phyloP scores from a whole-genome alignment of 2,329 filamentous ascomycete genomes.

The Fusarium staphyleae region DNA sequence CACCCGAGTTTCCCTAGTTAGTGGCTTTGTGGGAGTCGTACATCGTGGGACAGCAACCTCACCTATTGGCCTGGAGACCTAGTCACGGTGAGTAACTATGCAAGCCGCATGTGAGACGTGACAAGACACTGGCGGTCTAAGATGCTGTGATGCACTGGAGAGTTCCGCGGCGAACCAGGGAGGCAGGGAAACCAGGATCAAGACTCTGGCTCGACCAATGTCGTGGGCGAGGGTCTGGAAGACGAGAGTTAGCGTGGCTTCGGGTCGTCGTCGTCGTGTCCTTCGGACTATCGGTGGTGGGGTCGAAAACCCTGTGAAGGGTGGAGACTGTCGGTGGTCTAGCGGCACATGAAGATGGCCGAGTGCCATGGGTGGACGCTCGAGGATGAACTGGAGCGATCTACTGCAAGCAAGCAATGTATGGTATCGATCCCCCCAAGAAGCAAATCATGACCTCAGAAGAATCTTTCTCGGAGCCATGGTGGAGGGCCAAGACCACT shows the following conservation, averaged over 20 bases:
- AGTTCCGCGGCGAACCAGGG: conserved; percentile 10
- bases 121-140: conserved; percentile 7
- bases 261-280: conserved; percentile 42
- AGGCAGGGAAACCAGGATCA: conserved; percentile 14
- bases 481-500: conserved; percentile 14
- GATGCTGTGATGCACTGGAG: background rate
- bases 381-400: conserved; percentile 11
- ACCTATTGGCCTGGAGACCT: conserved; percentile 22
- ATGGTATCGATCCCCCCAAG: conserved; percentile 13
- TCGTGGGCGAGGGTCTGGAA: conserved; percentile 12
- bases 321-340: conserved; percentile 32
- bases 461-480: background rate
- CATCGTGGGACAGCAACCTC: conserved; percentile 6
- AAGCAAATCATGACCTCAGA: conserved; percentile 30
- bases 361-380: conserved; percentile 28
- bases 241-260: conserved; percentile 35
- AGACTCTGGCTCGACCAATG: conserved; percentile 29
- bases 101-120: conserved; percentile 15
- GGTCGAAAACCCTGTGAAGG: conserved; percentile 18
- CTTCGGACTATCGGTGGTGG: conserved; percentile 42
- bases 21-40: conserved; percentile 3
- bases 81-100: conserved; percentile 9
- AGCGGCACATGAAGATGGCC: conserved; percentile 13
- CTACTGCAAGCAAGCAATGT: conserved; percentile 21
- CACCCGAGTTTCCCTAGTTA: conserved; percentile 2